Base-by-base conservation (phyloP, 129 eudicot species). In the Heracleum sosnowskyi region DNA sequence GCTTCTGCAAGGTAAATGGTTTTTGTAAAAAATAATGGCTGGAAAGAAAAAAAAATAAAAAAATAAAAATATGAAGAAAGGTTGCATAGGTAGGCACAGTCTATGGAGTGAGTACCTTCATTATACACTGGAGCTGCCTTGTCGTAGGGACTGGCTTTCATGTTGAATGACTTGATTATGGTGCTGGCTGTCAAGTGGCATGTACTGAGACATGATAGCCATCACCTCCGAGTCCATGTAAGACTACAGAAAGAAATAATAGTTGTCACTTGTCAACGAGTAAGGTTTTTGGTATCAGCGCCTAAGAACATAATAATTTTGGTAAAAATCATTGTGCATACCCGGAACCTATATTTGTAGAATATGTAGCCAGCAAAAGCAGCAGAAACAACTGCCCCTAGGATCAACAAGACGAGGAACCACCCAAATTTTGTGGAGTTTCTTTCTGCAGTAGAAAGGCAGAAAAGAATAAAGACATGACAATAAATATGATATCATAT, bases 131-230 rank as follows among this genome's bases (percentile, higher is more conserved):
- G 96, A 85, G 45, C 85, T 76, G 34, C 86, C 79, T 79, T 82
- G 95, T 69, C 72, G 82, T 35, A 87, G 85, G 60, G 98, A 91
- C 79, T 91, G 96, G 3, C 66, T 75, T 79, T 93, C 98, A 69
- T 91, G 94, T 69, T 75, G 85, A 64, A 85, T 88, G 45, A 91
- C 88, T 85, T 84, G 93, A 85, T 80, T 88, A 45, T 86, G 93
- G 33, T 93, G 84, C 85, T 91, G 92, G 76, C 76, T 87, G 86
- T 93, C 98, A 8, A 93, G 93, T 22, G 98, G 98, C 97, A 93
- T 93, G 87, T 93, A 93, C 44, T 93, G 98, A n/a, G 98, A 88
- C 98, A 93, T 93, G 77, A 93, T 93, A 3, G 97, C 91, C 97
- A 91, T 93, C 44, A 93, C 88, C 91, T 91, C 98, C 40, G 97